These are phyloP conservation scores for Alnus rubra DNA, from an alignment of 306 rosid species.

Conservation along the genomic window DNA sequence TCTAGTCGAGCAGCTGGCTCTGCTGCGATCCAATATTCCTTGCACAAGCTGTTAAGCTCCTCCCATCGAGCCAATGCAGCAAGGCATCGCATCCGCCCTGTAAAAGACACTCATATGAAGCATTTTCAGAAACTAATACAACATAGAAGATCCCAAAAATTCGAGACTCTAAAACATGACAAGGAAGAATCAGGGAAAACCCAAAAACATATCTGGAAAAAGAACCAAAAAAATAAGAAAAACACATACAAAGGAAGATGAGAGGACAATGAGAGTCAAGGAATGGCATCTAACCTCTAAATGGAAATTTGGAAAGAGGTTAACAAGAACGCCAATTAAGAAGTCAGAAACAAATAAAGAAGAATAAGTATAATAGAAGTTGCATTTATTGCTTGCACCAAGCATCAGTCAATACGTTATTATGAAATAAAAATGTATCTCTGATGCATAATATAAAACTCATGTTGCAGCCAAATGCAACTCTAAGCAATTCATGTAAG, in stretches of 20 bases:
- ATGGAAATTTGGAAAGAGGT: not conserved
- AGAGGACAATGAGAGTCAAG: not conserved
- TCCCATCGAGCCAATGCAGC: slow-evolving; percentile 99
- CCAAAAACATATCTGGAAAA: not conserved
- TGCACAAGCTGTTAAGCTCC: slow-evolving; percentile 83
- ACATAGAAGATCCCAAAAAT: not conserved
- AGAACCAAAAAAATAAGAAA: not conserved
- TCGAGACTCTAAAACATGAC: slow-evolving; percentile 8
- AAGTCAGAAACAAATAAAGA: not conserved
- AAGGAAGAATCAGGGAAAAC: slow-evolving; percentile 13
- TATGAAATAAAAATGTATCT: not conserved
- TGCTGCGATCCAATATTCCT: slow-evolving; percentile 96
- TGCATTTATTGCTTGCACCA: not conserved
- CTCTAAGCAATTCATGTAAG: not conserved
- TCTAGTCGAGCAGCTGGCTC: slow-evolving; percentile 94
- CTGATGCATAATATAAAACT: not conserved
- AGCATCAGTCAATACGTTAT: not conserved
- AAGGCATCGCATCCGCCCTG: slow-evolving; percentile 97
- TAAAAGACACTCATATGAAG: slow-evolving; percentile 37
- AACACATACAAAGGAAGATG: not conserved
- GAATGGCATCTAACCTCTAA: not conserved
- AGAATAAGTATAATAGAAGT: not conserved
- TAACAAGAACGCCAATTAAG: not conserved
- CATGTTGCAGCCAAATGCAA: not conserved
- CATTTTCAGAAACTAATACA: slow-evolving; percentile 10